Evolutionary conservation across 31 red algal species (phyloP), one percentile per base, ranked within the genome.

Genomic region (Pterothamnion heteromorphum): DNA sequence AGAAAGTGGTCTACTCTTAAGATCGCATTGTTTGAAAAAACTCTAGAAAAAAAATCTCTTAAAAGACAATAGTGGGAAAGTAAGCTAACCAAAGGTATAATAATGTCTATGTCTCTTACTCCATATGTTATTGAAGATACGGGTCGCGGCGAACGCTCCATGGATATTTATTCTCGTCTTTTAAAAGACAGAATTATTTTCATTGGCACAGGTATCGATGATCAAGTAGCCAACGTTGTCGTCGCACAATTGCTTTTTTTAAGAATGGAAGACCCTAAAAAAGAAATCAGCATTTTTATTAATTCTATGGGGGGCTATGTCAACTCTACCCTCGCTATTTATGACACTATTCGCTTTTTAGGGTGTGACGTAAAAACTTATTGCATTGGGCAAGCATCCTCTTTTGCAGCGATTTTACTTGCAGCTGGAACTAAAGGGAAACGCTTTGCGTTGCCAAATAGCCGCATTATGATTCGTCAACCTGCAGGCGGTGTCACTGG

Each of bases 151-250:
- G 93, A 96, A 72, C 92, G 92, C 0, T 93, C 94, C 80, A 96
- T 97, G 94, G 98, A 99, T 92, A 99, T 99, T 90, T 99, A 99
- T 93, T 99, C 98, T 28, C 95, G 98, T 80, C 95, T 99, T 27
- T 95, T 95, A 30, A 99, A 97, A 90, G 98, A 99, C 91, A 93
- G 98, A 38, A 97, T 97, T 89, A 72, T 99, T 24, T 89, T 99
- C 3, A 94, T 99, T 22, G 96, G 96, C 38, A 92, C 93, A 23
- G 74, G 89, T 34, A 96, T 99, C 28, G 96, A 99, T 39, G 98
- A 99, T 88, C 93, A 97, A 89, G 96, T 99, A 4, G 95, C 97
- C 44, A 99, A 99, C 92, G 93, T 92, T 36, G 85, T 99, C 0
- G 98, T 99, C 0, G 98, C 98, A 20, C 98, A 99, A 89, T 95